phyloP scores from a whole-genome alignment of 2,329 filamentous ascomycete genomes.

The Truncatella angustata region DNA sequence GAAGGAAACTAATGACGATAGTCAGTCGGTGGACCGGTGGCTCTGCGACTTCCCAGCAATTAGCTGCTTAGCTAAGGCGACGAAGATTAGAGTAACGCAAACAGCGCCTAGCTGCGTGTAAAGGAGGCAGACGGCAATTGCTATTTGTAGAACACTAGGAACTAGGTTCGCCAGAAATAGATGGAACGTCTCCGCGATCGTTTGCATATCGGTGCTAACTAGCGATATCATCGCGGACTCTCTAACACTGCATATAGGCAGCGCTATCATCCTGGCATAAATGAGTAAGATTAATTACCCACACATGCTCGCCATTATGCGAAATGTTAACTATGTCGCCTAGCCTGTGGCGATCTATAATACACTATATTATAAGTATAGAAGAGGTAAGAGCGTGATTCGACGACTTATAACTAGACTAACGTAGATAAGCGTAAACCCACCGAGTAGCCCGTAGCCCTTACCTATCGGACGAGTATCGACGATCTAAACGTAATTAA shows the following conservation, averaged over 20 bases:
- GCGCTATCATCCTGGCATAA: constrained; percentile 7
- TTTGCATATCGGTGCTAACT: constrained; percentile 20
- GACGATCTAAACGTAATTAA: background rate
- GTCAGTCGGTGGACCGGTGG: no score
- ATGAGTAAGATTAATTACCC: constrained; percentile 10
- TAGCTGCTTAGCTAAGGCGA: constrained; percentile 11
- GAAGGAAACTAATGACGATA: constrained; percentile 8
- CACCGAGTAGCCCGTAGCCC: constrained; percentile 13
- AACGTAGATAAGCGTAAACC: constrained; percentile 7
- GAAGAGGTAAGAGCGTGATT: background rate
- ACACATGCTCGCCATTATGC: constrained; percentile 12
- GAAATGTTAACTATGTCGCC: constrained; percentile 5
- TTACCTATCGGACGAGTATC: background rate
- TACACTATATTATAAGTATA: background rate
- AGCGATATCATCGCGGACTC: constrained; percentile 13
- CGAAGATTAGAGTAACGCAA: constrained; percentile 11
- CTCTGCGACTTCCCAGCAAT: no score
- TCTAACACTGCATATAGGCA: constrained; percentile 1
- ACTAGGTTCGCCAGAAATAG: constrained; percentile 6
- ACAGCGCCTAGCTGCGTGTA: constrained; percentile 14
- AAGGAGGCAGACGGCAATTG: constrained; percentile 9
- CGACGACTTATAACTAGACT: constrained; percentile 3
- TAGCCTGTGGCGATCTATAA: background rate
- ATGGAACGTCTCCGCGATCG: constrained; percentile 11
- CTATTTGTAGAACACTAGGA: constrained; percentile 6